phyloP scores from a whole-genome alignment of 139 green algal genomes.

The Chlamydomonas asymmetrica region DNA sequence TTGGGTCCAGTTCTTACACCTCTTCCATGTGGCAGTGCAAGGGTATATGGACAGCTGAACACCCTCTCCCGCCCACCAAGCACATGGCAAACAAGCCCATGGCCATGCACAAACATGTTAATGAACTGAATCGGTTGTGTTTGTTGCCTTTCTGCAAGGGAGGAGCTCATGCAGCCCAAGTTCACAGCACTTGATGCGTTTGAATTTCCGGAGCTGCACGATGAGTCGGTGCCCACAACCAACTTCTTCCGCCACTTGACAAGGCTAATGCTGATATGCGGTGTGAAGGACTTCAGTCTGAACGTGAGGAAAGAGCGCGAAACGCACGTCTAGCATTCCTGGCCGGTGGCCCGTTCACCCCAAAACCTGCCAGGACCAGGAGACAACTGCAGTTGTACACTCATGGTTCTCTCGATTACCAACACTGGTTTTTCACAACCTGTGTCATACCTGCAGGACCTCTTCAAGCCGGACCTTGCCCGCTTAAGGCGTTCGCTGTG shows the following conservation, averaged over 20 bases:
- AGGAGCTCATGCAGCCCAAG: constrained; percentile 87
- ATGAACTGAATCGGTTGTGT: neutral
- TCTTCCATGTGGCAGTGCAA: neutral
- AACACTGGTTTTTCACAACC: too few relatives aligned
- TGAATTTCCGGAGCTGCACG: constrained; percentile 93
- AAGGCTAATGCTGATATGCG: constrained; percentile 72
- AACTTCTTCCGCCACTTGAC: constrained; percentile 71
- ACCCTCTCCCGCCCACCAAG: neutral
- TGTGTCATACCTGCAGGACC: constrained; percentile 59
- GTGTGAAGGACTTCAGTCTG: constrained; percentile 85
- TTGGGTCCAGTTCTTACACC: neutral
- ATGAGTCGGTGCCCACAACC: constrained; percentile 82
- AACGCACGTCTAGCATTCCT: neutral
- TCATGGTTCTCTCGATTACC: too few relatives aligned
- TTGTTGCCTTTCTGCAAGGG: constrained; percentile 47
- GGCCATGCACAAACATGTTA: neutral
- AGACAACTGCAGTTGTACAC: too few relatives aligned
- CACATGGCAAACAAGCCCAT: neutral
- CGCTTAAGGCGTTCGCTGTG: constrained; percentile 78
- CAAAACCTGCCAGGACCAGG: too few relatives aligned
- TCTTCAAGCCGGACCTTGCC: constrained; percentile 85
- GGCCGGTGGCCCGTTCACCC: neutral
- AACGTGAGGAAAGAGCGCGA: constrained; percentile 50
- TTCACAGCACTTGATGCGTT: constrained; percentile 82
- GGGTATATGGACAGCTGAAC: neutral